phyloP scores from a whole-genome alignment of 2,329 filamentous ascomycete genomes.

The Arthrinium puccinioides region DNA sequence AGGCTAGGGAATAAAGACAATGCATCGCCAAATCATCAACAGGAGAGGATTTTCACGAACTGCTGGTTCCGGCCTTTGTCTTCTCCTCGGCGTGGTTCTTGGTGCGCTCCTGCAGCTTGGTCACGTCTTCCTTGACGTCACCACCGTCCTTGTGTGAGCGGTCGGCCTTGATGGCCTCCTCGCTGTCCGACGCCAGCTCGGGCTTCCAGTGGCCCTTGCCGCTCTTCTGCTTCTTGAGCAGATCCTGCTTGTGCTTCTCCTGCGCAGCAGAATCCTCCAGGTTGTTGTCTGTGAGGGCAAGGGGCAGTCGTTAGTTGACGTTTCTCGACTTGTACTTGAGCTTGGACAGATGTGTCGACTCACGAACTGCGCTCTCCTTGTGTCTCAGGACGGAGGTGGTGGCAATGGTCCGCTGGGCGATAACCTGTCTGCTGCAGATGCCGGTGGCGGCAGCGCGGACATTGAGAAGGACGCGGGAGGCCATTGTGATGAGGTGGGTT shows the following conservation, averaged over 20 bases:
- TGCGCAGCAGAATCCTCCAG: not conserved
- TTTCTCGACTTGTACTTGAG: not conserved
- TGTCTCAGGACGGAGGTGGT: slow-evolving; percentile 7
- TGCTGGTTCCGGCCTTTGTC: slow-evolving; percentile 19
- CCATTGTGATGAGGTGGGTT: slow-evolving; percentile 4
- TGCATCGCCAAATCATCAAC: too few species aligned
- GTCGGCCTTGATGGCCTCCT: slow-evolving; percentile 69
- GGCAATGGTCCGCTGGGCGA: slow-evolving; percentile 6
- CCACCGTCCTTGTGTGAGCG: slow-evolving; percentile 33
- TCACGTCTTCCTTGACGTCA: slow-evolving; percentile 33
- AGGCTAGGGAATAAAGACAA: too few species aligned
- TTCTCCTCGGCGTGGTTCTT: slow-evolving; percentile 44
- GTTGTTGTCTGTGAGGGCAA: not conserved
- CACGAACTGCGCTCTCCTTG: slow-evolving; percentile 8
- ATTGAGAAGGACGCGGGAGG: slow-evolving; percentile 5
- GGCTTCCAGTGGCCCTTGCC: slow-evolving; percentile 71
- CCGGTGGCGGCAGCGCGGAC: slow-evolving; percentile 4
- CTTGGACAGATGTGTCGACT: not conserved
- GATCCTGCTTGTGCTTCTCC: slow-evolving; percentile 53
- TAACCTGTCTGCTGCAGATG: slow-evolving; percentile 6
- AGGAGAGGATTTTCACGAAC: too few species aligned
- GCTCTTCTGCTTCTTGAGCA: slow-evolving; percentile 58
- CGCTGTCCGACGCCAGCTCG: slow-evolving; percentile 69
- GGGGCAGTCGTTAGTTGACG: not conserved
- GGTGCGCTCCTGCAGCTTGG: slow-evolving; percentile 51